These are phyloP conservation scores for Glycine tomentella DNA, from an alignment of 306 rosid species.

Conservation along the genomic window DNA sequence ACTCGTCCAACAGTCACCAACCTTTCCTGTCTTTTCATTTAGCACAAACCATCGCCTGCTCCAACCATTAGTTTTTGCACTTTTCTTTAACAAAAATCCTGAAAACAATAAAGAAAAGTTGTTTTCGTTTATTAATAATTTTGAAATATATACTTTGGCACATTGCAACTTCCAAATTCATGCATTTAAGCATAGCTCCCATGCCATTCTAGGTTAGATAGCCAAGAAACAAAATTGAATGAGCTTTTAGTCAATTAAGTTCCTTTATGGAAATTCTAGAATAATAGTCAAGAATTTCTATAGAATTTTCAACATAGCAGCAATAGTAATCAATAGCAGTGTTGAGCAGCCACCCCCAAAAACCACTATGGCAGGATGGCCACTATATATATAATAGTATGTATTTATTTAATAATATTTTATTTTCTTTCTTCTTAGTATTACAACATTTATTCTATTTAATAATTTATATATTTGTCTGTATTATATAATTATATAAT, in stretches of 20 bases:
- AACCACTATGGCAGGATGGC: background rate
- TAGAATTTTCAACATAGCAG: too few relatives aligned
- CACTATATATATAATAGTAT: too few relatives aligned
- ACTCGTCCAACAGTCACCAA: conserved; percentile 46
- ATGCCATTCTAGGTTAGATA: background rate
- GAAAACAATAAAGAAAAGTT: conserved; percentile 41
- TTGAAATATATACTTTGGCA: conserved; percentile 12
- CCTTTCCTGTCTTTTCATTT: conserved; percentile 97
- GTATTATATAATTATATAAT: too few relatives aligned
- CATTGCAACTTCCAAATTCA: conserved; percentile 33
- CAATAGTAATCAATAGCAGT: too few relatives aligned
- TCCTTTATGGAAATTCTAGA: background rate
- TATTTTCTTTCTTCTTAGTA: too few relatives aligned
- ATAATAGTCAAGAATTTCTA: too few relatives aligned
- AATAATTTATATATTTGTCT: background rate
- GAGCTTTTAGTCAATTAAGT: background rate
- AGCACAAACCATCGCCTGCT: conserved; percentile 97
- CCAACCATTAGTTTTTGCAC: conserved; percentile 95
- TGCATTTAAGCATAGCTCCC: background rate
- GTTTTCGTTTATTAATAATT: background rate
- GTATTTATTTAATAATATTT: too few relatives aligned
- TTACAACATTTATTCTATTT: too few relatives aligned
- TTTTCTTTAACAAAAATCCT: conserved; percentile 90
- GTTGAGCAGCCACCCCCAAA: too few relatives aligned
- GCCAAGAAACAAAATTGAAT: background rate